phyloP scores from a whole-genome alignment of 495 filamentous ascomycete genomes.

The Tetracladium marchalianum region DNA sequence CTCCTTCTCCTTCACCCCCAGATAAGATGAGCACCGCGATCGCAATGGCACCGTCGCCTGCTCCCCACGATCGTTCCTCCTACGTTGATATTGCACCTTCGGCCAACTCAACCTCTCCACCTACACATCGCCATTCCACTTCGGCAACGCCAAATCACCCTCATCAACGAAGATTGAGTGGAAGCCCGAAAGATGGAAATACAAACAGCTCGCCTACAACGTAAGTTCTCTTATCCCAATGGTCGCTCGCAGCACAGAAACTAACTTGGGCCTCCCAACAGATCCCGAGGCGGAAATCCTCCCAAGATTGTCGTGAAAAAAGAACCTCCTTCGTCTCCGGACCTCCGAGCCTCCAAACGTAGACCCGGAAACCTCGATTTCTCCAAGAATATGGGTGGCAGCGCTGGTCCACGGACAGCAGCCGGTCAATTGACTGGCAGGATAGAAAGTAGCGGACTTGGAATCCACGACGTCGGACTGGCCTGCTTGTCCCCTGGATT shows the following conservation, averaged over 20 bases:
- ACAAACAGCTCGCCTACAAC: slow-evolving; percentile 33
- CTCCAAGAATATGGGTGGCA: slow-evolving; percentile 54
- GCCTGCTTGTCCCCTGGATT: slow-evolving; percentile 94
- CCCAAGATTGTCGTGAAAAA: slow-evolving; percentile 94
- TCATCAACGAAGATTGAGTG: slow-evolving; percentile 36
- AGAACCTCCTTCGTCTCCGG: slow-evolving; percentile 82
- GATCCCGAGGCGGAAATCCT: slow-evolving; percentile 40
- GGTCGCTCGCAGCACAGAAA: slow-evolving; percentile 1
- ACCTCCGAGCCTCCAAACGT: slow-evolving; percentile 64
- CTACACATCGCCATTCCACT: slow-evolving; percentile 24
- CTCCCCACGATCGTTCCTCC: slow-evolving; percentile 45
- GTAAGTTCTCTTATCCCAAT: slow-evolving; percentile 26
- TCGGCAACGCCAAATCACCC: slow-evolving; percentile 31
- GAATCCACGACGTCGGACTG: slow-evolving; percentile 85
- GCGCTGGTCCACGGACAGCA: slow-evolving; percentile 37
- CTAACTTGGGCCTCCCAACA: slow-evolving; percentile 21
- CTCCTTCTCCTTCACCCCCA: not conserved
- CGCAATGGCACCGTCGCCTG: slow-evolving; percentile 49
- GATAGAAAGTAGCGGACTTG: slow-evolving; percentile 59
- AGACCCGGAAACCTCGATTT: slow-evolving; percentile 85
- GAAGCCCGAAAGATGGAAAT: slow-evolving; percentile 32
- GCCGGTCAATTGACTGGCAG: slow-evolving; percentile 66
- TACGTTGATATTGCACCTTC: slow-evolving; percentile 30
- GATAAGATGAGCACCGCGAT: slow-evolving; percentile 48
- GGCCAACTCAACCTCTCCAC: slow-evolving; percentile 30